Evolutionary conservation across 371 early-diverging fungal species (phyloP), one percentile per base, ranked within the genome.

Genomic region (Haplosporangium sp.): DNA sequence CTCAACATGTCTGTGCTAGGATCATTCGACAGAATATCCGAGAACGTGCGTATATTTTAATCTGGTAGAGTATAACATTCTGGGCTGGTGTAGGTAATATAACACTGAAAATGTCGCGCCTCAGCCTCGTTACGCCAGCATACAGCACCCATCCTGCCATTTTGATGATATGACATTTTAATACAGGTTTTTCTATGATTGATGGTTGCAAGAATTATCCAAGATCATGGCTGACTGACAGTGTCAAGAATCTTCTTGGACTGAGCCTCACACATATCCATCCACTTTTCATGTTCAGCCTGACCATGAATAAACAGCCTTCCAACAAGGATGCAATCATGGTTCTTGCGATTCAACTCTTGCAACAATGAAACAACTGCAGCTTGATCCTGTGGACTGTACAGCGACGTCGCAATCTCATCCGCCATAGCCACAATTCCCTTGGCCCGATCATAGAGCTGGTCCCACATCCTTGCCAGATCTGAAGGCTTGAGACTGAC

Each of bases 221-320:
- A 58, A 43, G 42, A 18, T 13, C 20, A 37, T 50, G 29, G 47
- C 20, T 55, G 52, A 6, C 52, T 29, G 13, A 73, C 62, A 20
- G 62, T 73, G 29, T 67, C 66, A 11, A 79, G 55, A 51, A 79
- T 79, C 56, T 79, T 79, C 55, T 79, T 65, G 18, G 62, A 58
- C 59, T 79, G 80, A 12, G 69, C 63, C 51, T 73, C 80, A 42
- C 80, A 79, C 80, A 79, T 73, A 45, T 79, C 80, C 55, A 79
- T 37, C 80, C 80, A 79, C 43, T 62, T 67, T 53, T 79, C 80
- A 40, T 79, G 80, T 40, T 79, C 80, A 9, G 55, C 63, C 45
- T 79, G 80, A 14, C 80, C 73, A 37, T 62, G 65, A 18, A 79
- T 63, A 73, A 79, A 79, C 59, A 79, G 43, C 40, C 80, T 41